phyloP scores from a whole-genome alignment of 176 grass and related monocot species.

The Microstegium vimineum region DNA sequence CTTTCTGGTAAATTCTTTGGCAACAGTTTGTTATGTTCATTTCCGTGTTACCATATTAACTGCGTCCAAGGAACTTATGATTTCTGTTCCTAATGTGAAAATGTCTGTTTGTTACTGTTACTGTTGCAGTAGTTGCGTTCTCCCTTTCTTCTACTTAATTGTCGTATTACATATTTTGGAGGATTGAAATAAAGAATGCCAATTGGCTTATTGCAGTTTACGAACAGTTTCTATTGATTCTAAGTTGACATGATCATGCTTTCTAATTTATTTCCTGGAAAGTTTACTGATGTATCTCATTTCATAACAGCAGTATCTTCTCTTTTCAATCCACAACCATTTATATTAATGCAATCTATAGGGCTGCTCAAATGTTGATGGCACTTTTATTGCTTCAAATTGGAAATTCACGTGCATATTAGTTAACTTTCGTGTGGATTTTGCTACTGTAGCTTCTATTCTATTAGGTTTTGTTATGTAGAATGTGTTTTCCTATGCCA shows the following conservation, averaged over 20 bases:
- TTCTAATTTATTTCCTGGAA: not conserved
- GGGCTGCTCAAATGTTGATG: not conserved
- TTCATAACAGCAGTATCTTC: not conserved
- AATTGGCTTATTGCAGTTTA: not conserved
- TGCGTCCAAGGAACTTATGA: not conserved
- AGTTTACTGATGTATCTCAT: not conserved
- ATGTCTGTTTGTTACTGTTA: not conserved
- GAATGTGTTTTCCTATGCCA: constrained; percentile 2
- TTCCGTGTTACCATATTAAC: not conserved
- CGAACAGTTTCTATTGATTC: not conserved
- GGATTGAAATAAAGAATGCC: not conserved
- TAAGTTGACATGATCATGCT: not conserved
- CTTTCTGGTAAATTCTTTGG: constrained; percentile 57
- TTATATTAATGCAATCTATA: not conserved
- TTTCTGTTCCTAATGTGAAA: not conserved
- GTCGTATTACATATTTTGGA: not conserved
- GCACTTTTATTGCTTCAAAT: not conserved
- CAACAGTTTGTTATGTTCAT: not conserved
- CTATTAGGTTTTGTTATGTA: not conserved
- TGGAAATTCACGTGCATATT: not conserved
- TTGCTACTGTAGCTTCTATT: not conserved
- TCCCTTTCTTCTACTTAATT: not conserved
- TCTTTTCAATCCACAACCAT: not conserved
- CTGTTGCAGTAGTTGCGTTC: not conserved
- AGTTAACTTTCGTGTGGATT: not conserved